These are phyloP conservation scores for Steccherinum ochraceum DNA, from an alignment of 768 basidiomycete species.

Conservation along the genomic window DNA sequence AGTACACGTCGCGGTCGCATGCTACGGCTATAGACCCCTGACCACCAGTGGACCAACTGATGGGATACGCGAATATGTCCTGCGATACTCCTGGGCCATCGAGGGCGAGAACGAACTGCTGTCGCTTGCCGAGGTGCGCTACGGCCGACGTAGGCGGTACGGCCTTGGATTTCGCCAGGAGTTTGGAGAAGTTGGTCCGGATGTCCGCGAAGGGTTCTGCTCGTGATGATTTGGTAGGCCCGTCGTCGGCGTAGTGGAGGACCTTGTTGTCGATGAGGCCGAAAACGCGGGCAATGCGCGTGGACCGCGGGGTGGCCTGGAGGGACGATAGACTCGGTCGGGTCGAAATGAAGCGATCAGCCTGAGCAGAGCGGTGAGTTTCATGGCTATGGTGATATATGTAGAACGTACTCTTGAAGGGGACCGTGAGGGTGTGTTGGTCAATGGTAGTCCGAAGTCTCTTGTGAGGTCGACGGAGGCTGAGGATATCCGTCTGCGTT, in stretches of 20 bases:
- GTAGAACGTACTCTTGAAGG: constrained; percentile 15
- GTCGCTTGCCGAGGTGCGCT: constrained; percentile 48
- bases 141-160: constrained; percentile 42
- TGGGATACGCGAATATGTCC: constrained; percentile 49
- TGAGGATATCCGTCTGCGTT: constrained; percentile 36
- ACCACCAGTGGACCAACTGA: constrained; percentile 47
- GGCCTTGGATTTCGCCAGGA: constrained; percentile 32
- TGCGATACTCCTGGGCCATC: constrained; percentile 57
- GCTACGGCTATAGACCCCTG: constrained; percentile 58
- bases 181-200: constrained; percentile 45
- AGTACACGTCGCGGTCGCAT: constrained; percentile 53
- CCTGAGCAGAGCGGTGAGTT: constrained; percentile 26
- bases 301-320: constrained; percentile 60
- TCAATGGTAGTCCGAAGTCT: constrained; percentile 16
- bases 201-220: constrained; percentile 32
- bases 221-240: neutral
- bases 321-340: constrained; percentile 51
- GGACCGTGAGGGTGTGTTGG: constrained; percentile 6
- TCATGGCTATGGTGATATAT: neutral
- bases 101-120: constrained; percentile 52
- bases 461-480: constrained; percentile 32
- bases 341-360: constrained; percentile 55
- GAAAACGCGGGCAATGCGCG: constrained; percentile 55
- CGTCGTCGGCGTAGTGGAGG: constrained; percentile 42
- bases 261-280: constrained; percentile 53